Percentiles rank a stretch among this genome's conserved stretches.
phyloP scores from a whole-genome alignment of 2,329 filamentous ascomycete species.

The Macroventuria anomochaeta region DNA sequence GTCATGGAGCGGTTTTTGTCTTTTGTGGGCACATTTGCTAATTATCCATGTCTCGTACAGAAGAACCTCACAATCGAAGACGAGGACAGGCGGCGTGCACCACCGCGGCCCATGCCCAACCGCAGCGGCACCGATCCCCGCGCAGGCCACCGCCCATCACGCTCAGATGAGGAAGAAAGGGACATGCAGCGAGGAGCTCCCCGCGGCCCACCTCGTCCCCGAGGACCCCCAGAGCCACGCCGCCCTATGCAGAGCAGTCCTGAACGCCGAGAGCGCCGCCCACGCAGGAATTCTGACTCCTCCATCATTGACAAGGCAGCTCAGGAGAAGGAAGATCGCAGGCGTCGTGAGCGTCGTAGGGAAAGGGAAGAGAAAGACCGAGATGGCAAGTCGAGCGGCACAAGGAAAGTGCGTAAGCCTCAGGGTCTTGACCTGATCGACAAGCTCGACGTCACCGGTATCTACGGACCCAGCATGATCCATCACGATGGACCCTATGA shows the following conservation, averaged over 20 bases:
- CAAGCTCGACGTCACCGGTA: slow-evolving; percentile 93
- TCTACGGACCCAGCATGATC: slow-evolving; percentile 92
- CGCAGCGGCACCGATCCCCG: slow-evolving; percentile 56
- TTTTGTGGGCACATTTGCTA: slow-evolving; percentile 51
- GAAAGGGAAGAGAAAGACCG: slow-evolving; percentile 57
- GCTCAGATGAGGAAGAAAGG: slow-evolving; percentile 67
- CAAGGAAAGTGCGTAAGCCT: slow-evolving; percentile 49
- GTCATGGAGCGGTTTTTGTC: slow-evolving; percentile 51
- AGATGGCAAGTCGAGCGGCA: slow-evolving; percentile 47
- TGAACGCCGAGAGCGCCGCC: slow-evolving; percentile 53
- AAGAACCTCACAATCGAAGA: slow-evolving; percentile 73
- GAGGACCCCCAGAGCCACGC: slow-evolving; percentile 48
- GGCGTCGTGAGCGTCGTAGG: slow-evolving; percentile 57
- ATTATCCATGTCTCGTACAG: slow-evolving; percentile 57
- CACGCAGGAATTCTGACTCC: slow-evolving; percentile 79
- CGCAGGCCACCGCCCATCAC: slow-evolving; percentile 64
- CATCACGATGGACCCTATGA: slow-evolving; percentile 98
- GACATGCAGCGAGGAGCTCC: slow-evolving; percentile 48
- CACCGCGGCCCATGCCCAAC: slow-evolving; percentile 50
- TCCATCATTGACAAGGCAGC: slow-evolving; percentile 71
- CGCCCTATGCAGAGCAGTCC: slow-evolving; percentile 44
- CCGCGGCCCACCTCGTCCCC: slow-evolving; percentile 44
- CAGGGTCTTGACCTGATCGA: slow-evolving; percentile 85
- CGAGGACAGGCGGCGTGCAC: slow-evolving; percentile 52
- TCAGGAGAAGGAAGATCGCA: slow-evolving; percentile 57